Base-by-base conservation (phyloP, 768 basidiomycete genomes). In the Auricularia sp. region DNA sequence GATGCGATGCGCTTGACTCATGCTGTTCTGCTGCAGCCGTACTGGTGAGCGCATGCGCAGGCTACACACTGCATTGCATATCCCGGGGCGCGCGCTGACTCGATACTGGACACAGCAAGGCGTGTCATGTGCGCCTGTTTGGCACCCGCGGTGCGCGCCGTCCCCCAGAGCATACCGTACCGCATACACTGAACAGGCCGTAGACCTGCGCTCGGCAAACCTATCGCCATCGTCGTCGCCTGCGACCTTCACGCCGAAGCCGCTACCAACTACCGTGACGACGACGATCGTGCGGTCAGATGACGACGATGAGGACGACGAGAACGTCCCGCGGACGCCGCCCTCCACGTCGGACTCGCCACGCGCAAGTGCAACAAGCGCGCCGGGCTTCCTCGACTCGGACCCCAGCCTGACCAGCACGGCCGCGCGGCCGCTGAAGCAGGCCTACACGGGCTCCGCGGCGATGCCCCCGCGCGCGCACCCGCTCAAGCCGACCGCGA, bases 101-200 rank as follows among this genome's bases (percentile, higher is more conserved):
- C 16, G 45, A 56, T 63, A 33, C 64, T 14, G 34, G 24, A 73
- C 71, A 64, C 74, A 94, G 93, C 77, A 94, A 93, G 80, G 77
- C 80, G 59, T 95, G 93, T 70, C 91, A 95, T 72, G 72, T 84
- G 63, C 89, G 86, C 79, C 83, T 79, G 68, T 94, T 93, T 69
- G 92, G 90, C 24, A 91, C 88, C 8, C 64, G 63, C 62, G 70
- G 71, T 70, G 35, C 47, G 68, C 59, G 81, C 29, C 29, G 29
- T 29, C 29, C 29, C 29, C 2, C 29, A 29, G 29, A 29, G 29
- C 2, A 29, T 29, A 29, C 29, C 29, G 29, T 29, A 29, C 2
- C 3, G 29, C 29, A 29, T 29, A 29, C 29, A 29, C 29, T 29
- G 29, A 29, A 29, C 2, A 24, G n/a, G 10, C 37, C 54, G 21